Conservation (phyloP, 495 filamentous ascomycete species). For the Filosporella fistucella region DNA sequence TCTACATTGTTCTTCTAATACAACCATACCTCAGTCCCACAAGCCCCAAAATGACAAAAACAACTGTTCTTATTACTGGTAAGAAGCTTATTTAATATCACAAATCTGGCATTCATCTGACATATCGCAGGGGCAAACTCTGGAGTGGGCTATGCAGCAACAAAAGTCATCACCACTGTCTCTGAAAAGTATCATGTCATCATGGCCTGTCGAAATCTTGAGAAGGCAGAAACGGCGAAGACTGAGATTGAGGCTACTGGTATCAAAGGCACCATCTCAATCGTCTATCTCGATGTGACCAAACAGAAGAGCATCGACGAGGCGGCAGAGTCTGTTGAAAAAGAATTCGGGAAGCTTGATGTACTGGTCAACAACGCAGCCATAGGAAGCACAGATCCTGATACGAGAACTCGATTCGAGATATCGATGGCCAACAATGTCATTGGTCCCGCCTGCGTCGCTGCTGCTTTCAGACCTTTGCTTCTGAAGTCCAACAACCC, state of each 20-base stretch:
- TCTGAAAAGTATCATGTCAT: constrained; percentile 31
- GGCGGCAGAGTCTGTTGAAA: constrained; percentile 29
- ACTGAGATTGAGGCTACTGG: constrained; percentile 11
- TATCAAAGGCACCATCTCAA: constrained; percentile 24
- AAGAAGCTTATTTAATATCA: background rate
- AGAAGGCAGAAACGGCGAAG: constrained; percentile 25
- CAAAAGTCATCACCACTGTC: constrained; percentile 27
- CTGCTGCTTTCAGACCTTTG: constrained; percentile 35
- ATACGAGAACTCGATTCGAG: constrained; percentile 15
- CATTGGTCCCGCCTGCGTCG: constrained; percentile 30
- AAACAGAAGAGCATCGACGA: constrained; percentile 32
- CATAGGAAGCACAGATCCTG: constrained; percentile 13
- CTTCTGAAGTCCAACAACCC: constrained; percentile 28
- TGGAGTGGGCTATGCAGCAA: constrained; percentile 39
- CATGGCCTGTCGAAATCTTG: constrained; percentile 28
- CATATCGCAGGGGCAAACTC: constrained; percentile 42
- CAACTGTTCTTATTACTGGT: constrained; percentile 16
- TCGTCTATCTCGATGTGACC: constrained; percentile 38
- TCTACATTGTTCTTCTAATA: no score
- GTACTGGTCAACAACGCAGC: constrained; percentile 60
- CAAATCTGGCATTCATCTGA: constrained; percentile 6
- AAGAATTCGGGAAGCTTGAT: constrained; percentile 39
- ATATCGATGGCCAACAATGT: constrained; percentile 36
- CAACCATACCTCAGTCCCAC: no score
- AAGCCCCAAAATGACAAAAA: no score